Base-by-base conservation (phyloP, 2,329 filamentous ascomycete species). In the Phoma sp. region DNA sequence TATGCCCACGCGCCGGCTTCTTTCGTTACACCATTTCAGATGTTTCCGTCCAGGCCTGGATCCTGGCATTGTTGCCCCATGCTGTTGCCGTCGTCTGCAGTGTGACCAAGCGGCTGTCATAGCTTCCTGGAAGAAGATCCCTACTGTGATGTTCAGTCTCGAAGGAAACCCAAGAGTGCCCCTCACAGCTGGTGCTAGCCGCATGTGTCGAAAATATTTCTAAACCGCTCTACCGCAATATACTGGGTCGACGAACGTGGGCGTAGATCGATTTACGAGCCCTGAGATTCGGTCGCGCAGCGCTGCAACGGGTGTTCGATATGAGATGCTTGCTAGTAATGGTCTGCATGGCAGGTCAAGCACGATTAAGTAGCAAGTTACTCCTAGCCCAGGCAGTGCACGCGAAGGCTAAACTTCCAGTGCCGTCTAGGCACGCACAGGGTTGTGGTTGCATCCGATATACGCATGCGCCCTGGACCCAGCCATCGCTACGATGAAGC, bases 401-500 rank as follows among this genome's bases (percentile, higher is more conserved):
- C 65, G 49, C 53, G 63, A 61, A 66, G 67, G 67, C 71, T 72
- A 71, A 71, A 71, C 60, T 64, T 50, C 55, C 58, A 62, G 50
- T 57, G 52, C 52, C 62, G 58, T 66, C 24, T 37, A 44, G 40
- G 29, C 18, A 54, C 10, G 48, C 40, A 45, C 24, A 35, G 43
- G 51, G 35, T 36, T 45, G 36, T 24, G 24, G 63, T 58, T 64
- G 54, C 58, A 58, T 37, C 54, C 61, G 60, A 40, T 47, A 42
- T 52, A 56, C 58, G 65, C 66, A 69, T 58, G 57, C 54, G 64
- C 62, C 67, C 65, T 57, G 60, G 58, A 57, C 62, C 64, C 59
- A 57, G 67, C 61, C 55, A 45, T 61, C 47, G 60, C 63, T 61
- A 64, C 61, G 59, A 57, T 52, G 51, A 60, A 56, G 59, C 64